Conservation (phyloP, 2,329 filamentous ascomycete species). For the Penicillium capsulatum region DNA sequence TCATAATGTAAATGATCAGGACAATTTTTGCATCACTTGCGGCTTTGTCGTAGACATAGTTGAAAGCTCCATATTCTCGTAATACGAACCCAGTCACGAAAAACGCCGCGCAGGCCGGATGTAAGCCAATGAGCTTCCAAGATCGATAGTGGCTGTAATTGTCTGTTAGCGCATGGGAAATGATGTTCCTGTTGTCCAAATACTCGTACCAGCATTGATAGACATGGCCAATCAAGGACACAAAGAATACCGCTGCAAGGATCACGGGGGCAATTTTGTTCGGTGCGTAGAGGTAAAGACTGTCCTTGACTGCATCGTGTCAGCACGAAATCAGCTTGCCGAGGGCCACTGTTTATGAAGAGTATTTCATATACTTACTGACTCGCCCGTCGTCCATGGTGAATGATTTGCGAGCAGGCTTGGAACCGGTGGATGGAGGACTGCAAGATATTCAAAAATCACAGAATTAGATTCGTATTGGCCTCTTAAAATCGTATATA, state of each 20-base stretch:
- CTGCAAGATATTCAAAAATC: too few species aligned
- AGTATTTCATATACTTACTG: too few species aligned
- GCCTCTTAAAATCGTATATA: too few species aligned
- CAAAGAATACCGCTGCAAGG: slow-evolving; percentile 48
- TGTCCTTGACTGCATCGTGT: slow-evolving; percentile 24
- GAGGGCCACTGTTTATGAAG: too few species aligned
- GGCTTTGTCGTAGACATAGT: slow-evolving; percentile 45
- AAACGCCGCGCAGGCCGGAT: slow-evolving; percentile 52
- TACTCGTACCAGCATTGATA: slow-evolving; percentile 54
- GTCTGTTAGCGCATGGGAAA: too few species aligned
- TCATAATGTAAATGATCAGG: slow-evolving; percentile 43
- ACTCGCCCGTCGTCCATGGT: too few species aligned
- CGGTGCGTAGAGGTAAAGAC: slow-evolving; percentile 50
- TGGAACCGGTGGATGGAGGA: too few species aligned
- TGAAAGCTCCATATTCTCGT: slow-evolving; percentile 51
- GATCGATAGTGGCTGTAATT: slow-evolving; percentile 50
- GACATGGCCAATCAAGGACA: slow-evolving; percentile 40
- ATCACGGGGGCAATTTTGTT: slow-evolving; percentile 53
- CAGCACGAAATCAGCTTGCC: too few species aligned
- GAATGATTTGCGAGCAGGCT: too few species aligned
- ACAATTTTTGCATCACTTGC: not conserved
- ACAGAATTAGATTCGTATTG: too few species aligned
- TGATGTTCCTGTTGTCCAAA: too few species aligned
- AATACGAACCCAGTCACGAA: slow-evolving; percentile 56
- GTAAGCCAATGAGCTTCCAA: slow-evolving; percentile 54